phyloP scores from a whole-genome alignment of 768 basidiomycete species.

The Leccinum aurantiacum region DNA sequence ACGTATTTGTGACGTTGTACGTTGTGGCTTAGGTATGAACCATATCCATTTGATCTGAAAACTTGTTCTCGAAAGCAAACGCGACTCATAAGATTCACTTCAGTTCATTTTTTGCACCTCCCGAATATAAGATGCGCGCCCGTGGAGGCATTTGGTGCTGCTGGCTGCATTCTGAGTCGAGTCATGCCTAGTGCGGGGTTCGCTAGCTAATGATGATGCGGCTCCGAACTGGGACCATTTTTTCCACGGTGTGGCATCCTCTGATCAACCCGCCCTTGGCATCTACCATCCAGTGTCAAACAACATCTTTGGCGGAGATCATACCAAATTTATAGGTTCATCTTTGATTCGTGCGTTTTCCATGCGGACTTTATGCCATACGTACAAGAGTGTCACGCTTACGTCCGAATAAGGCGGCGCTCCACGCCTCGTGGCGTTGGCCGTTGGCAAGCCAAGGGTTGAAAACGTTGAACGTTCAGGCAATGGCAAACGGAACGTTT shows the following conservation, averaged over 20 bases:
- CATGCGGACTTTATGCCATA: not conserved
- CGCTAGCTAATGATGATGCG: not conserved
- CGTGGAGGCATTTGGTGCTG: not conserved
- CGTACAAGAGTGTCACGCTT: not conserved
- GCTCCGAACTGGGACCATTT: not conserved
- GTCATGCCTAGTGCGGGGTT: too few species aligned
- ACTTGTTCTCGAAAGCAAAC: not conserved
- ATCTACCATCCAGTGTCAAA: constrained; percentile 1
- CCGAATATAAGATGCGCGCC: not conserved
- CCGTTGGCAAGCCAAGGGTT: too few species aligned
- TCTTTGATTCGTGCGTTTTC: not conserved
- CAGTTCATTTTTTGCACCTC: not conserved
- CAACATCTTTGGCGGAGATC: not conserved
- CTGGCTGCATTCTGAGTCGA: too few species aligned
- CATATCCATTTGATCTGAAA: not conserved
- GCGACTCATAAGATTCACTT: not conserved
- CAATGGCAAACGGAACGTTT: too few species aligned
- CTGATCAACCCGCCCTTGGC: constrained; percentile 4
- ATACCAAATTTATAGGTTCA: constrained; percentile 1
- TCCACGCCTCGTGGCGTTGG: too few species aligned
- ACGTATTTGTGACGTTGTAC: not conserved
- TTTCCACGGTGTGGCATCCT: not conserved
- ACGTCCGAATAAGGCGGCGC: not conserved
- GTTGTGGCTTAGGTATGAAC: constrained; percentile 11
- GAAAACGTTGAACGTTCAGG: too few species aligned